These are phyloP conservation scores for Arabis hirsuta DNA, from an alignment of 345 rosid genomes.

Conservation along the genomic window DNA sequence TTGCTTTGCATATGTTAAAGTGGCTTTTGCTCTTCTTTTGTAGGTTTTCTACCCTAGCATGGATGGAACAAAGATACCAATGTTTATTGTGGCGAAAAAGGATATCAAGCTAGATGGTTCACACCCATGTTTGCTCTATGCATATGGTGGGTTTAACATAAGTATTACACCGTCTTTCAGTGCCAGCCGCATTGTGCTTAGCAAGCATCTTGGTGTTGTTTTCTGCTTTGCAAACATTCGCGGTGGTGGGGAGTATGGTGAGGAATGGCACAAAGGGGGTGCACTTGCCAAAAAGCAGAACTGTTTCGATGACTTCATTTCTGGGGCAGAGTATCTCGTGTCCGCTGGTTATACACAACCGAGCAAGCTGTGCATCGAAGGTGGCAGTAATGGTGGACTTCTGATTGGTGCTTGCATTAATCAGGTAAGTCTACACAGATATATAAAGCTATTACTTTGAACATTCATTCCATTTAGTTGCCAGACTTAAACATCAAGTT, in stretches of 20 bases:
- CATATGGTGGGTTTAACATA: slow-evolving; percentile 88
- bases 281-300: slow-evolving; percentile 81
- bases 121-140: slow-evolving; percentile 87
- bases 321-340: slow-evolving; percentile 73
- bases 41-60: slow-evolving; percentile 83
- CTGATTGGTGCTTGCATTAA: slow-evolving; percentile 94
- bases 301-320: slow-evolving; percentile 91
- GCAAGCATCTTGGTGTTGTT: slow-evolving; percentile 76
- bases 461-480: slow-evolving; percentile 25
- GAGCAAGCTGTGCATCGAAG: slow-evolving; percentile 84
- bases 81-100: slow-evolving; percentile 72
- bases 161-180: slow-evolving; percentile 83
- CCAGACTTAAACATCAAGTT: slow-evolving; percentile 9
- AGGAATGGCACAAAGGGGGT: slow-evolving; percentile 97
- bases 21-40: background rate
- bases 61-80: slow-evolving; percentile 83
- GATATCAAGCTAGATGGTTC: slow-evolving; percentile 73
- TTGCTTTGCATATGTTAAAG: slow-evolving; percentile 8
- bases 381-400: slow-evolving; percentile 98
- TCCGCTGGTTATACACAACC: slow-evolving; percentile 85
- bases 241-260: slow-evolving; percentile 98
- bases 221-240: slow-evolving; percentile 85
- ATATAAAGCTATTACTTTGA: slow-evolving; percentile 1
- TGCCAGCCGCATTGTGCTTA: slow-evolving; percentile 64
- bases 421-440: slow-evolving; percentile 54